Evolutionary conservation across 2,329 filamentous ascomycete species (phyloP), one percentile per base, ranked within the genome.

Genomic region (Westerdykella ornata): DNA sequence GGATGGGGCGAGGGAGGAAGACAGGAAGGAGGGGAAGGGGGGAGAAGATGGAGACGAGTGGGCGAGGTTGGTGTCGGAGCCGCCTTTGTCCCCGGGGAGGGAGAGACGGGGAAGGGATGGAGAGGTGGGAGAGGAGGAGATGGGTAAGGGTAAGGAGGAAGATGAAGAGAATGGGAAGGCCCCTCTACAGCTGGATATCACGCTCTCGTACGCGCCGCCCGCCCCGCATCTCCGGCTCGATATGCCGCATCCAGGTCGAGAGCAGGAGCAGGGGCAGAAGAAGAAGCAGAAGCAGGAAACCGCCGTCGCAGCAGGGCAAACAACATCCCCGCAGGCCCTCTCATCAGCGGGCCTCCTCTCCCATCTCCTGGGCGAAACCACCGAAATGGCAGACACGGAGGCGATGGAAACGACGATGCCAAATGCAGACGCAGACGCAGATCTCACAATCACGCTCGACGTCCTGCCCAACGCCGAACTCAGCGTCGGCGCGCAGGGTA

Each of bases 401-500:
- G 14, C 5, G 16, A 20, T 6, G 20, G 8, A 32, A 12, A n/a
- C 14, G 30, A 8, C 8, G 20, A 11, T 13, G 28, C 15, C 67
- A 76, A 42, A 71, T 72, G 0, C 60, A 9, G 22, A 26, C 22
- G 22, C 71, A 19, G 60, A 62, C 57, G 26, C 76, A 72, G 54
- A 61, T 3, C 43, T 63, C 19, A 74, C 74, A 44, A 65, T 84
- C 17, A 72, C 72, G 18, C 53, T 85, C 11, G 77, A 79, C 51
- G 74, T 85, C 14, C 69, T 75, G 15, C 68, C 74, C 28, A 80
- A 82, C 42, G 82, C 76, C 4, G 68, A 75, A 12, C 71, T 85
- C 3, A 68, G 75, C 14, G 68, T 85, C 28, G 63, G 72, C 3
- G 72, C 76, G 17, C 77, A 84, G 51, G 82, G 83, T 47, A 54